phyloP scores from a whole-genome alignment of 495 filamentous ascomycete species.

The Daldinia concentrica region DNA sequence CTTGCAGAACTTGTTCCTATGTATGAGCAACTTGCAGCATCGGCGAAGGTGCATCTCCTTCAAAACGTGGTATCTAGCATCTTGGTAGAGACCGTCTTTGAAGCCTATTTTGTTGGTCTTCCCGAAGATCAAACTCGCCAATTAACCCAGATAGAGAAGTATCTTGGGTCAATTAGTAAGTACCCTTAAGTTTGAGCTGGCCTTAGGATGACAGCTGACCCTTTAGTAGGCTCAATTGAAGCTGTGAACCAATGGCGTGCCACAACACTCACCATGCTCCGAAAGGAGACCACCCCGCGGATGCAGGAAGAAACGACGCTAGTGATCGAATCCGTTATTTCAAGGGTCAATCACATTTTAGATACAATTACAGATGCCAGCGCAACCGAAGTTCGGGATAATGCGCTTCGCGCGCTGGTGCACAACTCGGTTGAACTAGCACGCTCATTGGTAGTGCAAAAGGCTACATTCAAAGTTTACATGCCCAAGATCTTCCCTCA shows the following conservation, averaged over 20 bases:
- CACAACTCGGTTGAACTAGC: slow-evolving; percentile 60
- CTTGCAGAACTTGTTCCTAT: slow-evolving; percentile 58
- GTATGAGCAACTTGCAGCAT: slow-evolving; percentile 56
- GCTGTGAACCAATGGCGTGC: slow-evolving; percentile 65
- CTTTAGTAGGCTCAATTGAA: slow-evolving; percentile 53
- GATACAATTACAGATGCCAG: slow-evolving; percentile 53
- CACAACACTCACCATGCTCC: slow-evolving; percentile 60
- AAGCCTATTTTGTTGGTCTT: slow-evolving; percentile 63
- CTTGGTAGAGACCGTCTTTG: slow-evolving; percentile 61
- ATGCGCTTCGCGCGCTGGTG: slow-evolving; percentile 56
- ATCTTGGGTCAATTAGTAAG: slow-evolving; percentile 58
- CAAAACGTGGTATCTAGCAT: slow-evolving; percentile 62
- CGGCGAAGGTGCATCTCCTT: slow-evolving; percentile 61
- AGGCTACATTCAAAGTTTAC: slow-evolving; percentile 59
- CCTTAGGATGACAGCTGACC: slow-evolving; percentile 30
- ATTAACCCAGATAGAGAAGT: slow-evolving; percentile 55
- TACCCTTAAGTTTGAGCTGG: slow-evolving; percentile 6
- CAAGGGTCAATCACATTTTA: slow-evolving; percentile 52
- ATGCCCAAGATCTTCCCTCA: slow-evolving; percentile 61
- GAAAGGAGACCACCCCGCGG: slow-evolving; percentile 54
- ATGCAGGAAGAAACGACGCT: slow-evolving; percentile 53
- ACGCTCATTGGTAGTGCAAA: slow-evolving; percentile 60
- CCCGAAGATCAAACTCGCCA: slow-evolving; percentile 53
- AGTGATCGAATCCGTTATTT: slow-evolving; percentile 50
- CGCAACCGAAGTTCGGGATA: slow-evolving; percentile 56